Evolutionary conservation across 108 stramenopile species (phyloP).

Genomic region (Chaetoceros muelleri): DNA sequence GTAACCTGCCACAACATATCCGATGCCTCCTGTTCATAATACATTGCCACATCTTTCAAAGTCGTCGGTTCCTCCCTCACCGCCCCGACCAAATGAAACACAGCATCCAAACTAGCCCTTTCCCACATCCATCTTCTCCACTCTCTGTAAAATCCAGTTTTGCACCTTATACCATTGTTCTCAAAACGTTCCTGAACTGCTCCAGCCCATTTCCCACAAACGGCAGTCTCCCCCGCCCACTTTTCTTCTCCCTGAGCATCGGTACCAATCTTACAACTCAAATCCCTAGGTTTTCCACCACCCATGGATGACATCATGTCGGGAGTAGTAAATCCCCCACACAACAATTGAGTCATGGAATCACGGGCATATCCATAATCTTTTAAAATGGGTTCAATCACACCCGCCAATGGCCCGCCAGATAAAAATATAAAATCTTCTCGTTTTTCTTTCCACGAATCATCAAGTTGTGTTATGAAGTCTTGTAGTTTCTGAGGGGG

Average conservation of each 20-base stretch:
- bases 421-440: constrained; percentile 76
- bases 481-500: constrained; percentile 47
- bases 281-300: constrained; percentile 31
- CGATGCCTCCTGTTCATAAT: constrained; percentile 65
- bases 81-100: constrained; percentile 56
- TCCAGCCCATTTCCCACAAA: constrained; percentile 79
- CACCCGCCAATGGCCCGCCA: constrained; percentile 56
- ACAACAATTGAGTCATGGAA: constrained; percentile 62
- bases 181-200: constrained; percentile 54
- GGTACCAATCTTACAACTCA: constrained; percentile 39
- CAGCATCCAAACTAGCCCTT: constrained; percentile 47
- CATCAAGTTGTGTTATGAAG: constrained; percentile 48
- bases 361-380: constrained; percentile 66
- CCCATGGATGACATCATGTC: no score
- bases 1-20: constrained; percentile 79
- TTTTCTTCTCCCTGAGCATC: constrained; percentile 61
- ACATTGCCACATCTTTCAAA: constrained; percentile 56
- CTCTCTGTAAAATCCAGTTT: constrained; percentile 66
- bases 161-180: constrained; percentile 42
- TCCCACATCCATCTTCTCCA: constrained; percentile 83
- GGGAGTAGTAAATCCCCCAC: constrained; percentile 43
- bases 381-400: constrained; percentile 61
- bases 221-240: constrained; percentile 57
- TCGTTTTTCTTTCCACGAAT: constrained; percentile 28
- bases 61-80: constrained; percentile 64